These are phyloP conservation scores for Trichoderma cornu-damae DNA, from an alignment of 2,329 filamentous ascomycete genomes.

Conservation along the genomic window DNA sequence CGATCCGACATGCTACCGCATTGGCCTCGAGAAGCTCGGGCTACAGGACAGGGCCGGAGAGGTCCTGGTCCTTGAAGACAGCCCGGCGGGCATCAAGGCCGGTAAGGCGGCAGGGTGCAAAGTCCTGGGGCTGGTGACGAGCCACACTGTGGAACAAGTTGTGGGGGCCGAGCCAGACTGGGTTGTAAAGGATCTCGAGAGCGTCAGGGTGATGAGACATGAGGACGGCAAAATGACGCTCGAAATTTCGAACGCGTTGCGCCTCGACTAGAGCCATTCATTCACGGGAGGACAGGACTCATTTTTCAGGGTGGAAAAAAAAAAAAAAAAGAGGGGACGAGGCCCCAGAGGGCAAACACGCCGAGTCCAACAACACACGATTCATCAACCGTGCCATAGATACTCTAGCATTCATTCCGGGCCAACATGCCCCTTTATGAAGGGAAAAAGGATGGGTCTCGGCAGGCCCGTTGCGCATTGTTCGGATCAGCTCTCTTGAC, in stretches of 20 bases:
- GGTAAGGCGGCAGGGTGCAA: conserved; percentile 83
- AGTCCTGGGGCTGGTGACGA: conserved; percentile 80
- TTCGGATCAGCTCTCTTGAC: not conserved
- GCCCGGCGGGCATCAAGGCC: conserved; percentile 75
- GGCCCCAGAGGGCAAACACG: not conserved
- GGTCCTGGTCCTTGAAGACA: conserved; percentile 81
- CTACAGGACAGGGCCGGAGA: conserved; percentile 43
- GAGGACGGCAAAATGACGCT: conserved; percentile 58
- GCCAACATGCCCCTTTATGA: conserved; percentile 1
- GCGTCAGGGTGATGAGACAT: conserved; percentile 58
- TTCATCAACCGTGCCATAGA: not conserved
- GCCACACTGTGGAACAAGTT: conserved; percentile 69
- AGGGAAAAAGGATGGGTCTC: not conserved
- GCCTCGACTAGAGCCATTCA: conserved; percentile 20
- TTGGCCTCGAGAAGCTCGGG: conserved; percentile 60
- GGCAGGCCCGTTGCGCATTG: not conserved
- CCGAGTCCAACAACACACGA: not conserved
- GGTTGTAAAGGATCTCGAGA: conserved; percentile 74
- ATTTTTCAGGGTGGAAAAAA: not conserved
- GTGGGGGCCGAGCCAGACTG: conserved; percentile 76
- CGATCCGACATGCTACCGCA: conserved; percentile 66
- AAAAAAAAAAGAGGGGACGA: not conserved
- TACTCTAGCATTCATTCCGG: conserved; percentile 1
- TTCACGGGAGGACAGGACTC: not conserved
- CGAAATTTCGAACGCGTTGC: conserved; percentile 60